Evolutionary conservation across 1,284 basidiomycete genomes (phyloP), one percentile per base, ranked within the genome.

Genomic region (Acaromyces ingoldii): DNA sequence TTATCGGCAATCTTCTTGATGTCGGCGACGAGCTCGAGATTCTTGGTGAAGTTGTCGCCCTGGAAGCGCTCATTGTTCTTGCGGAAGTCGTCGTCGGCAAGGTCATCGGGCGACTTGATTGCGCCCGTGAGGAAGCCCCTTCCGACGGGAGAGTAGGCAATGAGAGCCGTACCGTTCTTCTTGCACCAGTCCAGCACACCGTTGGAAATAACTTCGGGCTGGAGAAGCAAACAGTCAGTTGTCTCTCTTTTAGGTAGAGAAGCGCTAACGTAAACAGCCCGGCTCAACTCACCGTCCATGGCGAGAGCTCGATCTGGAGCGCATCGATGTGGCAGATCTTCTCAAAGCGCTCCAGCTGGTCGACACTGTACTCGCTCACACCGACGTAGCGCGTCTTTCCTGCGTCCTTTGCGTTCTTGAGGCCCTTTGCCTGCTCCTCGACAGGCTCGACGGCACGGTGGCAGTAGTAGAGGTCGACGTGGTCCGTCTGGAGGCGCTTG

Each of bases 331-430:
- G 70, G 22, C 22, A 31, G 43, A 78, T 69, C 65, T 60, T 36
- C 46, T 50, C 53, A 40, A 57, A 57, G 1, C 37, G 29, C 24
- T 60, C 42, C n/a, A 68, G 54, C 39, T 61, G 61, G 10, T 60
- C 63, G 2, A 61, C 51, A 34, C 51, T 62, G 59, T 76, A 76
- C 54, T 76, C 76, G 29, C 57, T 69, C 57, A 88, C 70, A 52
- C 87, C 89, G 58, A 91, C 87, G 75, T 87, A 86, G 78, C 82
- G 86, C 3, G 79, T 82, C 48, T 85, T 73, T 15, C 84, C 84
- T 39, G 80, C 80, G 57, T 87, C 85, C 45, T 84, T 83, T 48
- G 89, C 80, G 61, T 81, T 79, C 74, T 90, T 88, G 81, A 89
- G 81, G 15, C 25, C 48, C 21, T 33, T 22, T 15, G 41, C 48